Evolutionary conservation across 192 early-diverging fungal species (phyloP).

Genomic region (Spizellomyces sp.): DNA sequence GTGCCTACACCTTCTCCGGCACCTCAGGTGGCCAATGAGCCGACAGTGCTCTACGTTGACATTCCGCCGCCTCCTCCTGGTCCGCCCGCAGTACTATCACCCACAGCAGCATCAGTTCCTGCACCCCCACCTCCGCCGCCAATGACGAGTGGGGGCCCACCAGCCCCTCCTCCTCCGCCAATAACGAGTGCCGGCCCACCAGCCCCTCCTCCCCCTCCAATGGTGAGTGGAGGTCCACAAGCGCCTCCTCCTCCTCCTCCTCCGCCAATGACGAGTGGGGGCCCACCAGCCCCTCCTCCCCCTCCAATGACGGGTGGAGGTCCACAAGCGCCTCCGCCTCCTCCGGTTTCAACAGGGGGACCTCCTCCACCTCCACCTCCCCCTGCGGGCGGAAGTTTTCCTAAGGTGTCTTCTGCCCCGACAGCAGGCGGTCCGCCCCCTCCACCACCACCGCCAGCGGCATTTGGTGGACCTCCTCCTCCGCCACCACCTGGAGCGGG

Average conservation of each 20-base stretch:
- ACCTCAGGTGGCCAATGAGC: too few species aligned
- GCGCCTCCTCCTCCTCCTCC: constrained; percentile 3
- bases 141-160: constrained; percentile 19
- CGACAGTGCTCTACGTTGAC: background rate
- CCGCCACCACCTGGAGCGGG: constrained; percentile 9
- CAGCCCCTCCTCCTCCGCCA: constrained; percentile 39
- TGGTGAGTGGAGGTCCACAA: constrained; percentile 3
- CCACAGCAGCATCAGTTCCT: constrained; percentile 7
- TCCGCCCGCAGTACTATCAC: background rate
- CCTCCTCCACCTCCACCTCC: constrained; percentile 31
- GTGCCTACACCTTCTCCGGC: background rate
- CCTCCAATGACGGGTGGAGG: constrained; percentile 18
- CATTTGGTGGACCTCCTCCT: constrained; percentile 7
- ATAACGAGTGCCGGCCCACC: constrained; percentile 11
- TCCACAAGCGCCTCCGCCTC: background rate
- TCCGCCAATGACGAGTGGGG: constrained; percentile 25
- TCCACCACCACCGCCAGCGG: constrained; percentile 16
- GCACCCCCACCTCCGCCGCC: constrained; percentile 10
- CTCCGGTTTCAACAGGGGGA: constrained; percentile 8
- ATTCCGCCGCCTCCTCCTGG: constrained; percentile 14
- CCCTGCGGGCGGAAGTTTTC: constrained; percentile 2
- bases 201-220: constrained; percentile 31
- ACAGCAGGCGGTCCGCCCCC: constrained; percentile 24
- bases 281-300: constrained; percentile 31
- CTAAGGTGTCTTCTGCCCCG: background rate